A percentile compares a stretch with the other conserved stretches of the same genome.
Evolutionary conservation across 1,284 basidiomycete species (phyloP).

Genomic region (Coriolopsis trogii): DNA sequence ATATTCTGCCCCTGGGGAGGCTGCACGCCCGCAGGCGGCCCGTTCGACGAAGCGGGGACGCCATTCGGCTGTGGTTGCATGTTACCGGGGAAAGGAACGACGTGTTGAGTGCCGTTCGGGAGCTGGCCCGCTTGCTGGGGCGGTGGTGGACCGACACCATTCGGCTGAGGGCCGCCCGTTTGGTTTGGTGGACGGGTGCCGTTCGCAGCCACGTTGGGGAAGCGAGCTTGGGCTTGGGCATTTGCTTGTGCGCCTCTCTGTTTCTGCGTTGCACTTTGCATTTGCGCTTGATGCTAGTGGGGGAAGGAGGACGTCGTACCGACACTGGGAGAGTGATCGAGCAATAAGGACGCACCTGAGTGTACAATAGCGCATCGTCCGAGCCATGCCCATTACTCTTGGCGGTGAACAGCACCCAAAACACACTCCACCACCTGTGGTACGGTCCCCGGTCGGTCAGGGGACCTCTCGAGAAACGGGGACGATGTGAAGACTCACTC

Average conservation of each 20-base stretch:
- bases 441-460: neutral
- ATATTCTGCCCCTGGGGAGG: conserved; percentile 14
- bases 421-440: conserved; percentile 82
- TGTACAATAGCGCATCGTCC: conserved; percentile 73
- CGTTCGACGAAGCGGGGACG: conserved; percentile 36
- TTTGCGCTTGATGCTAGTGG: conserved; percentile 35
- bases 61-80: conserved; percentile 35
- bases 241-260: neutral
- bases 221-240: conserved; percentile 16
- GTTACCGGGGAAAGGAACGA: conserved; percentile 18
- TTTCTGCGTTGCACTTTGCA: conserved; percentile 23
- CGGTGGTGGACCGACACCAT: conserved; percentile 36
- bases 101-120: conserved; percentile 37
- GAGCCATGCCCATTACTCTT: conserved; percentile 64
- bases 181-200: conserved; percentile 33
- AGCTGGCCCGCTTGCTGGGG: conserved; percentile 17
- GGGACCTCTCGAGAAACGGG: neutral
- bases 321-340: conserved; percentile 1
- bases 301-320: conserved; percentile 8
- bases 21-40: conserved; percentile 28
- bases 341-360: conserved; percentile 51
- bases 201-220: too few relatives aligned
- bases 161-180: conserved; percentile 27
- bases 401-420: conserved; percentile 80
- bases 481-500: conserved; percentile 56